Percentiles rank a stretch among this genome's conserved stretches.
Conservation (phyloP, 2,329 filamentous ascomycete genomes). For the Cordyceps pruinosa region DNA sequence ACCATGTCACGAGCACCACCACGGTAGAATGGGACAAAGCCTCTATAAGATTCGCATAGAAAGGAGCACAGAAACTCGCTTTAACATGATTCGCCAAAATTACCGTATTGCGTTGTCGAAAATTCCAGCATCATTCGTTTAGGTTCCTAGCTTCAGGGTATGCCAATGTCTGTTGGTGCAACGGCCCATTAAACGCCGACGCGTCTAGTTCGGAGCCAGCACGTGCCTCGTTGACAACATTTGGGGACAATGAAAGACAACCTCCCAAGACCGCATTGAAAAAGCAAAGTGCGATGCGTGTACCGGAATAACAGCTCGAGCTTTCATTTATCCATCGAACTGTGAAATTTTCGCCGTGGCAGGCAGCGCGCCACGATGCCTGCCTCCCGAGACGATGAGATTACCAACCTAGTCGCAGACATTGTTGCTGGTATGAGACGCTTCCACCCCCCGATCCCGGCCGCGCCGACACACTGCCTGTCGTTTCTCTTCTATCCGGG, state of each 20-base stretch:
- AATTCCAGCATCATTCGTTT: not conserved
- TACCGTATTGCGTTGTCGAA: not conserved
- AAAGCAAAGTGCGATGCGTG: not conserved
- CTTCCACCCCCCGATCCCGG: too few relatives aligned
- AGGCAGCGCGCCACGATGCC: conserved; percentile 15
- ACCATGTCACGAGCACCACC: too few relatives aligned
- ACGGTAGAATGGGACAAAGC: too few relatives aligned
- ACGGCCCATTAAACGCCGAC: not conserved
- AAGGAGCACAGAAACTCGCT: too few relatives aligned
- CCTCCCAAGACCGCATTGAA: not conserved
- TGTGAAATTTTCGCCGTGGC: not conserved
- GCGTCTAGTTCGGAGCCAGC: not conserved
- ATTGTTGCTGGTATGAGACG: conserved; percentile 22
- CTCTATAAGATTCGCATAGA: too few relatives aligned
- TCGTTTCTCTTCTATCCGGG: not conserved
- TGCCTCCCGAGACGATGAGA: conserved; percentile 24
- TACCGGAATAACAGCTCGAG: too few relatives aligned
- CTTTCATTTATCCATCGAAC: not conserved
- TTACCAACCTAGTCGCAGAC: conserved; percentile 30
- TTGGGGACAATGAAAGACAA: not conserved
- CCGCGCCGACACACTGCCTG: not conserved
- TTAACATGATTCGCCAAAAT: not conserved
- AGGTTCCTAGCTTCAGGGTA: not conserved
- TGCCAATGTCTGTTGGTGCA: not conserved
- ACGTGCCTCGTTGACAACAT: not conserved